Percentiles rank a stretch among this genome's conserved stretches.
Conservation (phyloP, 2,329 filamentous ascomycete species). For the Diaporthe vexans region DNA sequence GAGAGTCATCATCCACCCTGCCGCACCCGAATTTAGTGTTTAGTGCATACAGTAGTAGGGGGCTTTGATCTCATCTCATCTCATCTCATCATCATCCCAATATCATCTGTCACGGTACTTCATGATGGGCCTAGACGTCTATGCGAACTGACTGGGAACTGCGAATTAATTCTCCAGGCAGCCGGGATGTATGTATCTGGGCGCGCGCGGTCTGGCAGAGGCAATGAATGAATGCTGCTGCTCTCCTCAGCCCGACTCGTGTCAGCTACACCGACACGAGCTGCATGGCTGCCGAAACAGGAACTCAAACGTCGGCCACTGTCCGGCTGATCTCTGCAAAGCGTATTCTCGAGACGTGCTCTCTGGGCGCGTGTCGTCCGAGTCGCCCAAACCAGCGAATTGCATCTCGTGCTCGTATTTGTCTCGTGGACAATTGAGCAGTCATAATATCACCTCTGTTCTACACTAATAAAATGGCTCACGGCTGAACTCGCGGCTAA, state of each 20-base stretch:
- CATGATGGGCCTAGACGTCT: neutral
- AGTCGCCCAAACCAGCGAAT: neutral
- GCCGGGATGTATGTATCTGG: neutral
- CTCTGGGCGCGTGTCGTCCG: neutral
- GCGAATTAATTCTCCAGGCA: neutral
- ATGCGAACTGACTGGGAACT: neutral
- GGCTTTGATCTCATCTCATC: conserved; percentile 15
- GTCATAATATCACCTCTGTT: neutral
- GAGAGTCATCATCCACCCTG: conserved; percentile 1
- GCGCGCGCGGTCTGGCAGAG: neutral
- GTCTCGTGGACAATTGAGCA: neutral
- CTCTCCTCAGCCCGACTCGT: conserved; percentile 26
- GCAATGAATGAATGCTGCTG: conserved; percentile 3
- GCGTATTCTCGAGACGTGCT: conserved; percentile 5
- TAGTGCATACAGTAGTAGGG: neutral
- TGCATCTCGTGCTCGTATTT: conserved; percentile 22
- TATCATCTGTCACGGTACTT: conserved; percentile 3
- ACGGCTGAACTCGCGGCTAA: conserved; percentile 16
- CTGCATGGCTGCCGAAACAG: conserved; percentile 21
- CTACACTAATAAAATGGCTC: neutral
- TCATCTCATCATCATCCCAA: conserved; percentile 16
- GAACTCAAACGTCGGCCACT: conserved; percentile 8
- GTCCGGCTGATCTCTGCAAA: conserved; percentile 18
- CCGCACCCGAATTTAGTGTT: conserved; percentile 11
- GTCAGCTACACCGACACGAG: conserved; percentile 26